These are phyloP conservation scores for Eragrostis tef DNA, from an alignment of 202 grass and related monocot genomes.

Conservation along the genomic window DNA sequence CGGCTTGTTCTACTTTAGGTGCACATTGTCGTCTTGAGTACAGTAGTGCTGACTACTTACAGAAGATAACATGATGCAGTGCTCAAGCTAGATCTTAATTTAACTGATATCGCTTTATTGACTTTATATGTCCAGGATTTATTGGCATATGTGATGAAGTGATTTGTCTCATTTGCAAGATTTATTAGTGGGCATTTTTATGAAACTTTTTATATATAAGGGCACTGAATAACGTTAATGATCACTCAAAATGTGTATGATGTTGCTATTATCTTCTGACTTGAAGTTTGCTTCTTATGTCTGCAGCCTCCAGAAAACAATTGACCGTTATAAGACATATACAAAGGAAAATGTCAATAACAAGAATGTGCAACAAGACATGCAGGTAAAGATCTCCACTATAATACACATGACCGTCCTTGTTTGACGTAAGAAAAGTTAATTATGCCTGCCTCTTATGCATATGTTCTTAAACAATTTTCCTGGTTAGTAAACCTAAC, in stretches of 20 bases:
- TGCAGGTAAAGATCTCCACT: constrained; percentile 54
- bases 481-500: background rate
- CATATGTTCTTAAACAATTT: background rate
- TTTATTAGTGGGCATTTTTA: constrained; percentile 2
- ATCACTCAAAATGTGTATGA: background rate
- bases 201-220: background rate
- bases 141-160: background rate
- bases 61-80: background rate
- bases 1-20: background rate
- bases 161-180: background rate
- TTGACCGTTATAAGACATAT: constrained; percentile 60
- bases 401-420: background rate
- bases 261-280: constrained; percentile 24
- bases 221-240: background rate
- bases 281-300: constrained; percentile 16
- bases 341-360: constrained; percentile 55
- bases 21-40: background rate
- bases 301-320: constrained; percentile 63
- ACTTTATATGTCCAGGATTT: background rate
- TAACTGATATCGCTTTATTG: background rate
- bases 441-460: background rate
- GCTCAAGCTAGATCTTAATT: constrained; percentile 4
- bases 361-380: constrained; percentile 46
- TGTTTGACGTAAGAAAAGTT: constrained; percentile 1
- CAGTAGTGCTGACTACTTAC: background rate